Percentiles rank a stretch among this genome's conserved stretches.
Conservation (phyloP, 768 basidiomycete species). For the Tephrocybe sp. region DNA sequence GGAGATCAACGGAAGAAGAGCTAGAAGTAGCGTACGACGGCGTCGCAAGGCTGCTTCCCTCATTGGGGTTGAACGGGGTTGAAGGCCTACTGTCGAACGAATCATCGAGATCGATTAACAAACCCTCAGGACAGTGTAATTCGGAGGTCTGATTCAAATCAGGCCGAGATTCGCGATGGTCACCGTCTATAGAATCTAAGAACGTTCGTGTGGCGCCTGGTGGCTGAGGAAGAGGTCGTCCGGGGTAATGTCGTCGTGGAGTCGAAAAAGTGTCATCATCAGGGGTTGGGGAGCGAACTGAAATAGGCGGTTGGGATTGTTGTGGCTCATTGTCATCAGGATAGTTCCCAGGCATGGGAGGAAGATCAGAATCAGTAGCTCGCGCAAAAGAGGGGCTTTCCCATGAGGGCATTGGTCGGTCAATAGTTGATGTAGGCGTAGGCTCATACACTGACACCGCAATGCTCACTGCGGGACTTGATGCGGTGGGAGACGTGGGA, state of each 20-base stretch:
- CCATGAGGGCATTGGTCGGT: background rate
- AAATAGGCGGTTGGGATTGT: background rate
- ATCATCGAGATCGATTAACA: slow-evolving; percentile 59
- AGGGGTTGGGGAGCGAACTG: background rate
- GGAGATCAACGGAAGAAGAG: slow-evolving; percentile 18
- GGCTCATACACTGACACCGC: background rate
- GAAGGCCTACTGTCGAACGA: slow-evolving; percentile 9
- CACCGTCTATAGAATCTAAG: slow-evolving; percentile 36
- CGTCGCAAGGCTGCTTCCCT: background rate
- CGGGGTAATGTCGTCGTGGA: slow-evolving; percentile 48
- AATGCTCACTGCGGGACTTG: background rate
- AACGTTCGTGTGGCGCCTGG: slow-evolving; percentile 24
- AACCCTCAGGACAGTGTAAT: slow-evolving; percentile 43
- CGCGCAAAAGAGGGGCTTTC: background rate
- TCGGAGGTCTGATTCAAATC: slow-evolving; percentile 12
- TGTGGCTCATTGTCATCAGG: background rate
- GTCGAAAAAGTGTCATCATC: slow-evolving; percentile 26
- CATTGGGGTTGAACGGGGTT: background rate
- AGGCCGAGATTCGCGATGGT: slow-evolving; percentile 25
- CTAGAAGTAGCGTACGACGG: slow-evolving; percentile 13
- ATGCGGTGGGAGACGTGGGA: background rate
- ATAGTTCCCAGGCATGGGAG: background rate
- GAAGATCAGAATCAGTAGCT: background rate
- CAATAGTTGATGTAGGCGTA: background rate
- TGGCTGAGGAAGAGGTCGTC: slow-evolving; percentile 57